These are phyloP conservation scores for Schwanniomyces polymorphus DNA, from an alignment of 805 yeast species.

Conservation along the genomic window DNA sequence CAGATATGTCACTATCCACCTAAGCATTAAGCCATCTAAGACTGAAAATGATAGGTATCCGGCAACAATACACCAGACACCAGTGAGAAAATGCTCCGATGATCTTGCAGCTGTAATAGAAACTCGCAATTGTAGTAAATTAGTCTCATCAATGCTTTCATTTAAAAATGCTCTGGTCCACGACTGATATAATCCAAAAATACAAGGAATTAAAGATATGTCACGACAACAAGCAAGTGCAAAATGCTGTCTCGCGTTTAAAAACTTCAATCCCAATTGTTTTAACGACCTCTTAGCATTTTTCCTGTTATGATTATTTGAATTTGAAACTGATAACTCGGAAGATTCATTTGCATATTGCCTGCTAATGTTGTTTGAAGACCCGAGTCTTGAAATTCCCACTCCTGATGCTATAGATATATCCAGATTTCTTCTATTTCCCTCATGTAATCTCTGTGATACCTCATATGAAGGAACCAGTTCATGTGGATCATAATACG, in stretches of 20 bases:
- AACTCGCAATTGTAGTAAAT: not conserved
- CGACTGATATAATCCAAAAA: slow-evolving; percentile 51
- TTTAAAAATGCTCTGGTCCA: slow-evolving; percentile 34
- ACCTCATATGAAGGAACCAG: slow-evolving; percentile 43
- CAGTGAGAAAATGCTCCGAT: slow-evolving; percentile 78
- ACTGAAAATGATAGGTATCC: slow-evolving; percentile 82
- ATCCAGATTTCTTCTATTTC: slow-evolving; percentile 4
- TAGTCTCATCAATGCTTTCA: slow-evolving; percentile 3
- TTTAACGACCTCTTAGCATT: slow-evolving; percentile 36
- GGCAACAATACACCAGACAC: slow-evolving; percentile 91
- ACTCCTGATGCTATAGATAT: not conserved
- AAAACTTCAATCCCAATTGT: slow-evolving; percentile 64
- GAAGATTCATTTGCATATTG: not conserved
- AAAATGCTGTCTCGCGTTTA: slow-evolving; percentile 75
- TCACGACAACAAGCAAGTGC: slow-evolving; percentile 78
- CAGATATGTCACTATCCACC: slow-evolving; percentile 92
- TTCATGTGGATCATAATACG: slow-evolving; percentile 28
- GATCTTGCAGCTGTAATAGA: slow-evolving; percentile 61
- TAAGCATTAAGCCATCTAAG: slow-evolving; percentile 82
- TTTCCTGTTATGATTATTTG: slow-evolving; percentile 3
- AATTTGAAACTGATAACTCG: slow-evolving; percentile 2
- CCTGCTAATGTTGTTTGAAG: slow-evolving; percentile 3
- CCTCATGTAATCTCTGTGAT: slow-evolving; percentile 33
- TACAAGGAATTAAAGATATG: slow-evolving; percentile 68
- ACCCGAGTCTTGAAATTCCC: not conserved